Base-by-base conservation (phyloP, 805 yeast species). In the Wickerhamiella siamensis region DNA sequence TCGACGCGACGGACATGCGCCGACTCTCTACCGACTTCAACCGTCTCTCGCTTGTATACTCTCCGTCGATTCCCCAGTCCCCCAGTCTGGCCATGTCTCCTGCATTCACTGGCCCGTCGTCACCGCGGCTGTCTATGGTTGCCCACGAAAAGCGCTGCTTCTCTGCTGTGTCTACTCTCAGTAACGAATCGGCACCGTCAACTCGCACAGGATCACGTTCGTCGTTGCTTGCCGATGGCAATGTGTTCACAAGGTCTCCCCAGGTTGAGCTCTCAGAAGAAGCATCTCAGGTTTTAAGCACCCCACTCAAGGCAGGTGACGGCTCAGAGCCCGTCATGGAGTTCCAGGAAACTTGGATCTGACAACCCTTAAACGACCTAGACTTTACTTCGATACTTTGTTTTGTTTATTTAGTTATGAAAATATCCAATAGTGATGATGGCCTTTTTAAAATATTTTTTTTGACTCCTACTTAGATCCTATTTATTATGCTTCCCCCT, bases 111-210 rank as follows among this genome's bases (percentile, higher is more conserved):
- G 6, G 10, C 29, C 6, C 29, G 12, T 24, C 29, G 29, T 24
- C 29, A 8, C 29, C 20, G 16, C 5, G 14, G 22, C n/a, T n/a
- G n/a, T n/a, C n/a, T n/a, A 19, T 19, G 14, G 22, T 22, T 3
- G 36, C 14, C 5, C 14, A 5, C 22, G 21, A 19, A n/a, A 20
- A 19, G 22, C 22, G 36, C 10, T 34, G 37, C 27, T 20, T 34
- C 27, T 34, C 37, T 4, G 37, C 19, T 12, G 24, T 34, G 3
- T 34, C 37, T 5, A 19, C 20, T 2, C 20, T 21, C 27, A 34
- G 37, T 26, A 34, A 19, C 22, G 36, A 22, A 6, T 34, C 37
- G 17, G 37, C 18, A 12, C 37, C 37, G 37, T 34, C 37, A 2
- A 20, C 14, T 10, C 24, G 21, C 12, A 20, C 37, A 19, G 24